These are phyloP conservation scores for Xylariales sp. DNA, from an alignment of 2,329 filamentous ascomycete species.

Conservation along the genomic window DNA sequence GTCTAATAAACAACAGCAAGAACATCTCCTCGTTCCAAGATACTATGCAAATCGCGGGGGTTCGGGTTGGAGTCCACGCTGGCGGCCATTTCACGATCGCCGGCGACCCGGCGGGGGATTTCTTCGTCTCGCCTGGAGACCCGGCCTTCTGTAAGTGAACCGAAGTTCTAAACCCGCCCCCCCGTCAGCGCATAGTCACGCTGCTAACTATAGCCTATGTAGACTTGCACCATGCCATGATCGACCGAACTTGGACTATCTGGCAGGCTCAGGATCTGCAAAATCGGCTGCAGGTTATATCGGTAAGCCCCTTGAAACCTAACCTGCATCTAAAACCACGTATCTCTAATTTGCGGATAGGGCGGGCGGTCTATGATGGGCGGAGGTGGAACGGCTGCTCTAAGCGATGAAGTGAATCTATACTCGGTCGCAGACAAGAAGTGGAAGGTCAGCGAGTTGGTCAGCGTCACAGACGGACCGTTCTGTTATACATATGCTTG, in stretches of 20 bases:
- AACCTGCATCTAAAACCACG: background rate
- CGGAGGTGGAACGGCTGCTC: constrained; percentile 17
- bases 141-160: constrained; percentile 40
- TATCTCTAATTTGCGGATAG: constrained; percentile 21
- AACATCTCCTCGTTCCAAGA: constrained; percentile 52
- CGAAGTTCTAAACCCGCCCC: background rate
- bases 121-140: constrained; percentile 48
- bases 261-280: constrained; percentile 37
- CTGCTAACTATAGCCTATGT: background rate
- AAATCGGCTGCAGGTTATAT: constrained; percentile 37
- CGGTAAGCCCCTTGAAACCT: constrained; percentile 33
- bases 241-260: constrained; percentile 36
- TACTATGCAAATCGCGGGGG: constrained; percentile 48
- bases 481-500: constrained; percentile 48
- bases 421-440: constrained; percentile 30
- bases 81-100: constrained; percentile 55
- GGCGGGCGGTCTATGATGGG: constrained; percentile 34
- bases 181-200: background rate
- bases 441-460: constrained; percentile 44
- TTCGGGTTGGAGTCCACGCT: constrained; percentile 51
- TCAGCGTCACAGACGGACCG: constrained; percentile 46
- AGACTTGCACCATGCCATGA: constrained; percentile 38
- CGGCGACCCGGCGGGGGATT: constrained; percentile 52
- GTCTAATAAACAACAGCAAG: constrained; percentile 49
- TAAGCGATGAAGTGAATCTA: constrained; percentile 33